Evolutionary conservation across 228 moss, liverwort and hornwort genomes (phyloP), one percentile per base, ranked within the genome.

Genomic region (Sphagnum magellanicum): DNA sequence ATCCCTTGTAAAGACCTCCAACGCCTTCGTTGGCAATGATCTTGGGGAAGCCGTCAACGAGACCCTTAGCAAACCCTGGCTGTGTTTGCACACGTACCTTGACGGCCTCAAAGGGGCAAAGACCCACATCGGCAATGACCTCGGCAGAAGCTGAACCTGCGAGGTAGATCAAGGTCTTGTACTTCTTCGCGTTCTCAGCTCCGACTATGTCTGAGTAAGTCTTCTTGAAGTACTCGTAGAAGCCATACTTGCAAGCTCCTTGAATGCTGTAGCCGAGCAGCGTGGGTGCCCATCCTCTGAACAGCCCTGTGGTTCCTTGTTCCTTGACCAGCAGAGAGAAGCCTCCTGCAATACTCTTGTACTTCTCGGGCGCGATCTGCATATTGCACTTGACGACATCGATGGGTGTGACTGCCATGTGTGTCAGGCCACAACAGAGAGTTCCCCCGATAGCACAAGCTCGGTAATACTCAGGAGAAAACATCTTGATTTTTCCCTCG

Each of bases 331-430:
- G 70, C 17, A 89, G 55, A 5, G 81, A 59, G 60, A 96, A 93
- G 2, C 91, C 91, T 7, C 77, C 65, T 0, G 67, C 0, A 52
- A 96, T 91, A 49, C 76, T 86, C 73, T 79, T 91, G 80, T 92
- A 96, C 78, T 89, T 93, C 46, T 52, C 73, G 10, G 91, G 89
- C 53, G 91, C 93, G 66, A 93, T 96, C 81, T 96, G 96, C 95
- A 96, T 96, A 73, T 96, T 96, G 81, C 95, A 96, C 83, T 96
- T 96, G 53, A 96, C 91, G 13, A 92, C 92, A 68, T 96, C 96
- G 66, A 96, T 77, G 5, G 96, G 96, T 13, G 96, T 96, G 80
- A 96, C 83, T 1, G 52, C 73, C 71, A 77, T 78, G 70, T 96
- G 96, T 50, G 96, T 92, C 78, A 92, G 6, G 5, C 96, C 96